phyloP scores from a whole-genome alignment of 2,329 filamentous ascomycete species.

The Fonsecaea monophora region DNA sequence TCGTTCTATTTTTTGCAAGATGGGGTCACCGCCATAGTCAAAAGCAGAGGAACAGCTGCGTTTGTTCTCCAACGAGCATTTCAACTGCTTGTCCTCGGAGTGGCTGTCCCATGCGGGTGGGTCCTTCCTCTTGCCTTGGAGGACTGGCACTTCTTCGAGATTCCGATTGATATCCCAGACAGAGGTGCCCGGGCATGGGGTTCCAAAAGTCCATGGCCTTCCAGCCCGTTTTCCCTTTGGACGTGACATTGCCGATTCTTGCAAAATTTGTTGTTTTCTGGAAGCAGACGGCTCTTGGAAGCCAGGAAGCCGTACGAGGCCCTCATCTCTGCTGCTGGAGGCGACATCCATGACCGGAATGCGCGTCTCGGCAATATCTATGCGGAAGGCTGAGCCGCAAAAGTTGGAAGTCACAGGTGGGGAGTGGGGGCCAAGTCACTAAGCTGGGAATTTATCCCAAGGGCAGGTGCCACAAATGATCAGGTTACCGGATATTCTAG shows the following conservation, averaged over 20 bases:
- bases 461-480: no score
- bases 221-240: background rate
- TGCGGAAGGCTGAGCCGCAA: no score
- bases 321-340: background rate
- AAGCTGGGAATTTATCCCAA: no score
- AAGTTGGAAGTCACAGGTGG: no score
- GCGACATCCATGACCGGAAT: conserved; percentile 5
- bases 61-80: background rate
- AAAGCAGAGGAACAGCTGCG: background rate
- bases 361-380: no score
- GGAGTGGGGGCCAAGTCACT: no score
- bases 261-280: background rate
- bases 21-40: background rate
- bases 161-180: background rate
- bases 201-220: background rate
- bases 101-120: background rate
- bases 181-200: background rate
- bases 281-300: background rate
- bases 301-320: background rate
- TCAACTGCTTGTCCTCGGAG: background rate
- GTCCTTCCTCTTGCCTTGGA: conserved; percentile 5
- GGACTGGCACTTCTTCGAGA: background rate
- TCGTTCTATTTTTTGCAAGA: background rate
- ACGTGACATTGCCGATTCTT: background rate
- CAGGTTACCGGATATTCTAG: no score